phyloP scores from a whole-genome alignment of 2,329 filamentous ascomycete species.

The Cladosporium sp. region DNA sequence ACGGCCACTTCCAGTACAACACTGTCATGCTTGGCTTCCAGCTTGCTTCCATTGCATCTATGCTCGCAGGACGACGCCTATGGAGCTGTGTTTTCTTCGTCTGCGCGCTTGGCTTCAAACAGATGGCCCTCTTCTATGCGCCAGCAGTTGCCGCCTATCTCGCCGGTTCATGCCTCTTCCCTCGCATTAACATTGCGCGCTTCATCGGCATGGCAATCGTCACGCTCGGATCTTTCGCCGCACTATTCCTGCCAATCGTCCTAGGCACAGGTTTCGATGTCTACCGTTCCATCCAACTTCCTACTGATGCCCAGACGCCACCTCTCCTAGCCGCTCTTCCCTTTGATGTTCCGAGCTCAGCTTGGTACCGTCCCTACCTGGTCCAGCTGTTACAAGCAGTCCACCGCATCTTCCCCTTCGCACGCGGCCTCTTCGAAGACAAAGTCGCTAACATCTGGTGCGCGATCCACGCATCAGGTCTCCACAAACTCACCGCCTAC shows the following conservation, averaged over 20 bases:
- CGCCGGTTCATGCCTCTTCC: constrained; percentile 80
- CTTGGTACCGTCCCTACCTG: constrained; percentile 71
- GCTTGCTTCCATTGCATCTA: constrained; percentile 81
- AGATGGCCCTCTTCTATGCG: constrained; percentile 98
- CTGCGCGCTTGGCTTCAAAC: constrained; percentile 91
- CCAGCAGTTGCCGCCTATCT: constrained; percentile 91
- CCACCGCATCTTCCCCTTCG: constrained; percentile 93
- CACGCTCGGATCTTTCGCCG: constrained; percentile 70
- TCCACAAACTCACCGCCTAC: constrained; percentile 81
- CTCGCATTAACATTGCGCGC: constrained; percentile 65
- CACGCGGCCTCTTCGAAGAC: constrained; percentile 94
- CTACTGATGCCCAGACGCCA: constrained; percentile 46
- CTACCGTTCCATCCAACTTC: constrained; percentile 62
- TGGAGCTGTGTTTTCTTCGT: constrained; percentile 96
- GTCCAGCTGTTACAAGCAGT: constrained; percentile 81
- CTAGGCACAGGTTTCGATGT: constrained; percentile 69
- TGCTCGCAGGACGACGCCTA: constrained; percentile 78
- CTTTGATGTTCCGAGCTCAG: constrained; percentile 58
- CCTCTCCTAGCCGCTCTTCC: constrained; percentile 66
- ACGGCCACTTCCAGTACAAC: constrained; percentile 97
- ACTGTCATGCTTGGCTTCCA: constrained; percentile 96
- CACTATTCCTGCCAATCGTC: constrained; percentile 75
- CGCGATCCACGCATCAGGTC: constrained; percentile 69
- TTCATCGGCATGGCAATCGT: constrained; percentile 73
- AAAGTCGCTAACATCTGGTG: constrained; percentile 99